These are phyloP conservation scores for Termitomyces sp. DNA, from an alignment of 768 basidiomycete genomes.

Conservation along the genomic window DNA sequence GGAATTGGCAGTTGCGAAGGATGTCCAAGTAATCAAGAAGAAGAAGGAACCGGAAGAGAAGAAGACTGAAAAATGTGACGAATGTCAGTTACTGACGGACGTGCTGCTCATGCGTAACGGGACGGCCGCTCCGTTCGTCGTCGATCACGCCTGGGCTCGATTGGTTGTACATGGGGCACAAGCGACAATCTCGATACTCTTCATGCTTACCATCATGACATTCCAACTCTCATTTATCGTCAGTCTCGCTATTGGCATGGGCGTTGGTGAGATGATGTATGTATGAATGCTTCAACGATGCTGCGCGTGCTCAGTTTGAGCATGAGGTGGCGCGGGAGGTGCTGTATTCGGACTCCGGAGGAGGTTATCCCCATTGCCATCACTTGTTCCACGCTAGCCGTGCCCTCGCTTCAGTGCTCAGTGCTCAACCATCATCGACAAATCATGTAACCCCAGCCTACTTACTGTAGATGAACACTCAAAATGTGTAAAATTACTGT, in stretches of 20 bases:
- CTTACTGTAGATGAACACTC: background rate
- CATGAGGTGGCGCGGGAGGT: background rate
- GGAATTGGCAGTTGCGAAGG: constrained; percentile 57
- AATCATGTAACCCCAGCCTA: background rate
- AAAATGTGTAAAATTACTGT: background rate
- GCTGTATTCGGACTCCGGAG: background rate
- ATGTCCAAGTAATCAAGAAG: constrained; percentile 7
- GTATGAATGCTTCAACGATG: constrained; percentile 38
- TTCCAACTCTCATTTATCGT: constrained; percentile 63
- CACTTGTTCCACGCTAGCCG: background rate
- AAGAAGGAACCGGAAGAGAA: background rate
- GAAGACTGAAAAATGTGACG: background rate
- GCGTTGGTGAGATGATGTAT: constrained; percentile 66
- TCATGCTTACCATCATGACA: constrained; percentile 81
- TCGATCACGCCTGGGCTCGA: constrained; percentile 58
- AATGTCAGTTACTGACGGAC: background rate
- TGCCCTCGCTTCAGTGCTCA: background rate
- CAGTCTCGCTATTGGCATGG: constrained; percentile 56
- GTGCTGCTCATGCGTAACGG: constrained; percentile 23
- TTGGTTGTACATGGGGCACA: constrained; percentile 61
- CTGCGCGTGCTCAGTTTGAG: constrained; percentile 1
- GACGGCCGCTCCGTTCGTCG: constrained; percentile 54
- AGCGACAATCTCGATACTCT: constrained; percentile 50
- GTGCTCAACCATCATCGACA: background rate
- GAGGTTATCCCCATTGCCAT: background rate